Percentiles rank a stretch among this genome's conserved stretches.
Conservation (phyloP, 441 rosid species). For the Populus hybrid region DNA sequence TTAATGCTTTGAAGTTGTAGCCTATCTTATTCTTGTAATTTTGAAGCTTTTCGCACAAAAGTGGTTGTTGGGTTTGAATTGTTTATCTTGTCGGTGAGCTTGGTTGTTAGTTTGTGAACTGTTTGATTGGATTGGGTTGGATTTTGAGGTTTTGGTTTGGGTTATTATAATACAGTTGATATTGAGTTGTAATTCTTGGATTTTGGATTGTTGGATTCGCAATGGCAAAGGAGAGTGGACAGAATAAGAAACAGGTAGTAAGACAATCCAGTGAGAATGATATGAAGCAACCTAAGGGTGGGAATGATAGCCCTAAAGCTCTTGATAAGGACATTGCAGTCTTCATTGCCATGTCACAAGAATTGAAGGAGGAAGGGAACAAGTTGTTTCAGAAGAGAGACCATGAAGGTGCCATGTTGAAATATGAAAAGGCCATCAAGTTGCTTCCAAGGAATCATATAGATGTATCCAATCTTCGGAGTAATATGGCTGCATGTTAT, state of each 20-base stretch:
- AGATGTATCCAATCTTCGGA: conserved; percentile 73
- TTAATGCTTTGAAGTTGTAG: conserved; percentile 14
- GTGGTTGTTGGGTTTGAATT: conserved; percentile 16
- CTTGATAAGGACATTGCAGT: conserved; percentile 69
- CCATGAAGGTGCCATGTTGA: conserved; percentile 83
- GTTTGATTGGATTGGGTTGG: conserved; percentile 6
- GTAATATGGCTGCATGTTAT: conserved; percentile 90
- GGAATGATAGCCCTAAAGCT: conserved; percentile 48
- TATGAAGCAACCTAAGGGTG: conserved; percentile 35
- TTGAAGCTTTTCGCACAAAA: conserved; percentile 5
- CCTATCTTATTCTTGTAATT: not conserved
- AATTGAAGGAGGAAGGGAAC: conserved; percentile 94
- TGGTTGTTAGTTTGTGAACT: conserved; percentile 5
- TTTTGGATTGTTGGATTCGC: conserved; percentile 22
- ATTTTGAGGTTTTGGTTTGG: conserved; percentile 10
- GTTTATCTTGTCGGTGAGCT: conserved; percentile 17
- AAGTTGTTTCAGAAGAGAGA: conserved; percentile 76
- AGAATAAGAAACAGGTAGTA: conserved; percentile 46
- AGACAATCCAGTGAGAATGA: conserved; percentile 30
- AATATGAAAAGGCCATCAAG: conserved; percentile 86
- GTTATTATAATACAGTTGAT: conserved; percentile 5
- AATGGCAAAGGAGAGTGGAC: conserved; percentile 83
- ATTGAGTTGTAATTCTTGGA: conserved; percentile 8
- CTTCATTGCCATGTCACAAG: conserved; percentile 75
- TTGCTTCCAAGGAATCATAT: conserved; percentile 70